These are phyloP conservation scores for Daldinia sp. DNA, from an alignment of 2,329 filamentous ascomycete species.

Conservation along the genomic window DNA sequence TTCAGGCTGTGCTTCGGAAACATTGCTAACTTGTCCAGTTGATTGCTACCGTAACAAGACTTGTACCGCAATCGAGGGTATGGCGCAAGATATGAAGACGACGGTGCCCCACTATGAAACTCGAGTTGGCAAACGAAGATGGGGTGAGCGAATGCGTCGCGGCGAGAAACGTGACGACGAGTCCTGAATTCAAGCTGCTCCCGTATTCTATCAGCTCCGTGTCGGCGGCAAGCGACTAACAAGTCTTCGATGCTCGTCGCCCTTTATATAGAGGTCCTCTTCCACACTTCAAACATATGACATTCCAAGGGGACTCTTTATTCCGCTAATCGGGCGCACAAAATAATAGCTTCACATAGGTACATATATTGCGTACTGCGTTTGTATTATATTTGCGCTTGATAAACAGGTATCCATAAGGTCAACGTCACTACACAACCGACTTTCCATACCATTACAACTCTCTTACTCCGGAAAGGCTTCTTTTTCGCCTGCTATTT, in stretches of 20 bases:
- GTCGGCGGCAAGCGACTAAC: constrained; percentile 23
- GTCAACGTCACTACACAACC: constrained; percentile 30
- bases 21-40: constrained; percentile 65
- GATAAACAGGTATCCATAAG: constrained; percentile 26
- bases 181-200: constrained; percentile 18
- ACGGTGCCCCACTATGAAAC: constrained; percentile 91
- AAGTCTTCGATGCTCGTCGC: neutral
- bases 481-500: neutral
- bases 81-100: constrained; percentile 78
- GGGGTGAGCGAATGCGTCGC: constrained; percentile 69
- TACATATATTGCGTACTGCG: constrained; percentile 21
- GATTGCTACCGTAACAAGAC: constrained; percentile 84
- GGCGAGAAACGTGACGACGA: constrained; percentile 53
- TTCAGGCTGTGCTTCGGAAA: neutral
- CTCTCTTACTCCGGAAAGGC: neutral
- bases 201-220: constrained; percentile 5
- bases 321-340: constrained; percentile 9
- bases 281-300: neutral
- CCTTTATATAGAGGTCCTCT: constrained; percentile 4
- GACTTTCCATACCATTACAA: constrained; percentile 1
- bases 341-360: constrained; percentile 19
- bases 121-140: constrained; percentile 83
- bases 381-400: constrained; percentile 38
- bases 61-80: constrained; percentile 70
- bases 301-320: constrained; percentile 1